A percentile compares a stretch with the other conserved stretches of the same genome.
Evolutionary conservation across 768 basidiomycete genomes (phyloP).

Genomic region (Boletus coccyginus): DNA sequence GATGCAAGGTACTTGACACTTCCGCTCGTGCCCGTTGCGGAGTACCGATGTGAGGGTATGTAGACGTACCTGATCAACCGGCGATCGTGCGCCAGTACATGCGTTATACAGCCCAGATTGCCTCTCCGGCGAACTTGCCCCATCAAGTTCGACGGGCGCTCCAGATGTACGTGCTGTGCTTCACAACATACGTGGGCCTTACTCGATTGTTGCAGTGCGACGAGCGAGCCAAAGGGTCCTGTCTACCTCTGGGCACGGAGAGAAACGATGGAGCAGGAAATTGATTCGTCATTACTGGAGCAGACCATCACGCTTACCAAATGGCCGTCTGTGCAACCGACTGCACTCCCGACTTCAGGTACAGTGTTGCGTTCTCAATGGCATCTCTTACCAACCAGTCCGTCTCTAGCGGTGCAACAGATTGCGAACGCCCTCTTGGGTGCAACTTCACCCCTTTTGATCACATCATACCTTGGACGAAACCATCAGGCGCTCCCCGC

Average conservation of each 20-base stretch:
- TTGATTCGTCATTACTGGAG: conserved; percentile 39
- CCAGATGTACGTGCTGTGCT: conserved; percentile 49
- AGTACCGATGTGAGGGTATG: neutral
- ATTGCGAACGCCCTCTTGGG: conserved; percentile 50
- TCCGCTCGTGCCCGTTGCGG: neutral
- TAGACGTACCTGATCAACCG: conserved; percentile 70
- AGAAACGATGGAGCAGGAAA: conserved; percentile 68
- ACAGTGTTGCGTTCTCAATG: conserved; percentile 2
- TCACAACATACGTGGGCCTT: neutral
- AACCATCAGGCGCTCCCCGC: conserved; percentile 45
- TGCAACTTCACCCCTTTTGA: conserved; percentile 57
- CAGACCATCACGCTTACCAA: conserved; percentile 27
- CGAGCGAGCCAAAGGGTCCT: conserved; percentile 69
- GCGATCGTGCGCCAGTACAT: conserved; percentile 74
- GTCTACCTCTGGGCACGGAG: conserved; percentile 73
- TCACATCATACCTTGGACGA: conserved; percentile 62
- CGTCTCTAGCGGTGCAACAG: conserved; percentile 26
- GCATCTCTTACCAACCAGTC: neutral
- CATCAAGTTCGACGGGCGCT: conserved; percentile 55
- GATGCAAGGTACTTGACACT: conserved; percentile 51
- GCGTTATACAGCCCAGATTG: conserved; percentile 60
- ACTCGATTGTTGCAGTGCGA: conserved; percentile 43
- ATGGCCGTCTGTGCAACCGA: conserved; percentile 54
- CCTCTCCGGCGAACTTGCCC: conserved; percentile 50
- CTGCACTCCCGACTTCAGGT: conserved; percentile 44